These are phyloP conservation scores for Penicillium occitanis DNA, from an alignment of 2,329 filamentous ascomycete genomes.

Conservation along the genomic window DNA sequence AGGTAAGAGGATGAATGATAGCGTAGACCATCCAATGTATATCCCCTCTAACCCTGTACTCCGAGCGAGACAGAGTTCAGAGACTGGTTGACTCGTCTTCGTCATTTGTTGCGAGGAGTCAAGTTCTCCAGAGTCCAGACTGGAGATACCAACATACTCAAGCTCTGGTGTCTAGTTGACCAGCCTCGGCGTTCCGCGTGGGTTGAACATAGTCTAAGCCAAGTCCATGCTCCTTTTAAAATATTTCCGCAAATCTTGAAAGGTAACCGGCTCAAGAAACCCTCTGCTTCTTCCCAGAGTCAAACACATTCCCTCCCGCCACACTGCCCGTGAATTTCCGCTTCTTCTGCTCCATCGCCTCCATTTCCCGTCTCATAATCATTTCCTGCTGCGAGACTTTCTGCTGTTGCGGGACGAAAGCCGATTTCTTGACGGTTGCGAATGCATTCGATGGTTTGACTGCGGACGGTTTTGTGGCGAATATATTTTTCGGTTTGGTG, in stretches of 20 bases:
- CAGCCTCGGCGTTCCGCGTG: background rate
- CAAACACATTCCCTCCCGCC: conserved; percentile 25
- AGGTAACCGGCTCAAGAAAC: conserved; percentile 27
- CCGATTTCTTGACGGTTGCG: conserved; percentile 61
- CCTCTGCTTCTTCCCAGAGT: conserved; percentile 37
- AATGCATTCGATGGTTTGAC: conserved; percentile 56
- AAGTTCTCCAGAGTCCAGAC: background rate
- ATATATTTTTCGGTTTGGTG: conserved; percentile 19
- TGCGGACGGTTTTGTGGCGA: conserved; percentile 54
- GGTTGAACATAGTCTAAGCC: background rate
- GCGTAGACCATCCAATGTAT: background rate
- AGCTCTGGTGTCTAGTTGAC: no score
- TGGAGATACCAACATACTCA: background rate
- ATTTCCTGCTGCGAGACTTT: conserved; percentile 86
- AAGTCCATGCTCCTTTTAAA: background rate
- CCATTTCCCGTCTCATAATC: conserved; percentile 78
- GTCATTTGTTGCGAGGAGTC: no score
- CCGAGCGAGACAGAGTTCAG: no score
- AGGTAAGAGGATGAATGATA: background rate
- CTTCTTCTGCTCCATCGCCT: conserved; percentile 62
- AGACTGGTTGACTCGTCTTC: no score
- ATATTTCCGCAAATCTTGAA: background rate
- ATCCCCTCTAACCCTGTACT: no score
- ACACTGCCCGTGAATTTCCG: background rate
- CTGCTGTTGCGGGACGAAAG: conserved; percentile 62